These are phyloP conservation scores for Begonia peltatifolia DNA, from an alignment of 306 rosid species.

Conservation along the genomic window DNA sequence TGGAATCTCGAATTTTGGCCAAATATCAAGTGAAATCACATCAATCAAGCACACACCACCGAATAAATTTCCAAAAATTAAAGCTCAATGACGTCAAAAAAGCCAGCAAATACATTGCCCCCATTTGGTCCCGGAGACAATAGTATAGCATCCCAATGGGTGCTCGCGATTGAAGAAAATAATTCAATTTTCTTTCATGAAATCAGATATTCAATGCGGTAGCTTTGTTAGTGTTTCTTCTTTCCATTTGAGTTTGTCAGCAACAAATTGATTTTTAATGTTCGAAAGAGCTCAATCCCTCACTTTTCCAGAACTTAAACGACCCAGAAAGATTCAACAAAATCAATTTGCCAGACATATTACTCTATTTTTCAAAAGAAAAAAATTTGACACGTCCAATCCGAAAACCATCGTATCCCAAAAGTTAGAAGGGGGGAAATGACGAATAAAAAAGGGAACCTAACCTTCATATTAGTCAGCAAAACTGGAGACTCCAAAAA, in stretches of 20 bases:
- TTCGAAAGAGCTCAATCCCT: no score
- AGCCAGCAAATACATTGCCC: neutral
- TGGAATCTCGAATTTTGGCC: conserved; percentile 24
- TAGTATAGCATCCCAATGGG: no score
- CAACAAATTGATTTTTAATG: no score
- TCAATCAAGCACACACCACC: conserved; percentile 28
- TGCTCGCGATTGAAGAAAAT: no score
- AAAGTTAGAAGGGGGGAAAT: conserved; percentile 2
- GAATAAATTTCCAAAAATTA: conserved; percentile 11
- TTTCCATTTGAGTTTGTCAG: no score
- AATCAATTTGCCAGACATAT: no score
- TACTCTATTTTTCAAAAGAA: no score
- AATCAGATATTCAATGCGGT: no score
- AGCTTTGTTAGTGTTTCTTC: no score
- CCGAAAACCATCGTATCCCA: neutral
- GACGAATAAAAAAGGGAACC: neutral
- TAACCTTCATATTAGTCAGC: conserved; percentile 79
- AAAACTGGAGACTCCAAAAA: conserved; percentile 83
- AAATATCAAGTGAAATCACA: conserved; percentile 32
- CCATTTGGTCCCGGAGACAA: neutral
- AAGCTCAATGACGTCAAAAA: conserved; percentile 10
- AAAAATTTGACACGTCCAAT: neutral
- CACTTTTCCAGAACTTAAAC: no score
- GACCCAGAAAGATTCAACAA: no score
- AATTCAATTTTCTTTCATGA: no score